Evolutionary conservation across 805 yeast genomes (phyloP).

Genomic region (Kazachstania kunashirensis): DNA sequence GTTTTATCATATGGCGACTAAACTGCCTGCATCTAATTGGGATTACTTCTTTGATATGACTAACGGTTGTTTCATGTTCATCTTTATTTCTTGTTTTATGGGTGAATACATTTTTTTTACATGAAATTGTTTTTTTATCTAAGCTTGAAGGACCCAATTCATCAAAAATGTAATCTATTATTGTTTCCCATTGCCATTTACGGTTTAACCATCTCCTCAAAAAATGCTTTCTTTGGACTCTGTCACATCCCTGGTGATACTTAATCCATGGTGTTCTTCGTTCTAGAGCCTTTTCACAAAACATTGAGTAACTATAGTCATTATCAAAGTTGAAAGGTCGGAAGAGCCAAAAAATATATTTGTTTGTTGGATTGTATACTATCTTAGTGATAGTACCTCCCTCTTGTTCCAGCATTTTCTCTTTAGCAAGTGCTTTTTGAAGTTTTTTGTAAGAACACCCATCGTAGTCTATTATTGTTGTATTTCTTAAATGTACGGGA

Average conservation of each 20-base stretch:
- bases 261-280: background rate
- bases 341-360: background rate
- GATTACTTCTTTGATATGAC: too few relatives aligned
- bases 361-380: constrained; percentile 6
- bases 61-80: too few relatives aligned
- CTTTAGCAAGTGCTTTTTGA: background rate
- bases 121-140: background rate
- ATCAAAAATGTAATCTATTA: constrained; percentile 4
- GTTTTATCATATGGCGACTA: too few relatives aligned
- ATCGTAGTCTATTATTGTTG: constrained; percentile 3
- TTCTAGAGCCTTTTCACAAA: constrained; percentile 3
- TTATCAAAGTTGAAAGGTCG: constrained; percentile 6
- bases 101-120: background rate
- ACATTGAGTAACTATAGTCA: constrained; percentile 2
- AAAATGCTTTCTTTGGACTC: constrained; percentile 4
- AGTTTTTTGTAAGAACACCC: background rate
- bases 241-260: constrained; percentile 4
- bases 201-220: constrained; percentile 7
- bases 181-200: constrained; percentile 8
- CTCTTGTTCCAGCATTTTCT: constrained; percentile 6
- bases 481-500: constrained; percentile 6
- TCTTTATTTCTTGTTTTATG: too few relatives aligned
- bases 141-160: constrained; percentile 1
- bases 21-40: too few relatives aligned
- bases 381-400: background rate